These are phyloP conservation scores for Jasminum sambac DNA, from an alignment of 257 asterid genomes.

Conservation along the genomic window DNA sequence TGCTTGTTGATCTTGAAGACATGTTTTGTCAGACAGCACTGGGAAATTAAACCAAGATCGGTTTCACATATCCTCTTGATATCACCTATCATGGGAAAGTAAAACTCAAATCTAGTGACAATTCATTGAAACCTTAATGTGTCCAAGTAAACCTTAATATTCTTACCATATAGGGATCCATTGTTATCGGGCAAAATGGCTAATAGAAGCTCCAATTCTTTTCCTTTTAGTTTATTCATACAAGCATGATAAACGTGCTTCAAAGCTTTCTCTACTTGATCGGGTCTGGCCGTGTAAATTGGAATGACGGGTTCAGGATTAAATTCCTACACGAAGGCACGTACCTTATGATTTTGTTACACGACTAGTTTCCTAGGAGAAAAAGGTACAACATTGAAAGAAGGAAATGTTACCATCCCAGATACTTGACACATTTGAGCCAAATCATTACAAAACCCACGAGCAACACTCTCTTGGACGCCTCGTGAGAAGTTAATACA, in stretches of 20 bases:
- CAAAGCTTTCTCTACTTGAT: slow-evolving; percentile 94
- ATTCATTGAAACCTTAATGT: not conserved
- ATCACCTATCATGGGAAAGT: slow-evolving; percentile 56
- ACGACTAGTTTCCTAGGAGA: not conserved
- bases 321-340: slow-evolving; percentile 57
- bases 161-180: slow-evolving; percentile 88
- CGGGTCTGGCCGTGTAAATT: slow-evolving; percentile 79
- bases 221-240: slow-evolving; percentile 79
- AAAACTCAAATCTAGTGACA: not conserved
- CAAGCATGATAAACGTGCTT: slow-evolving; percentile 84
- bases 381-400: slow-evolving; percentile 8
- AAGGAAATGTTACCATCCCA: slow-evolving; percentile 68
- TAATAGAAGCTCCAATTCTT: slow-evolving; percentile 84
- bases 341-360: not conserved
- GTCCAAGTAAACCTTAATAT: not conserved
- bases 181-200: slow-evolving; percentile 95
- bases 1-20: slow-evolving; percentile 97
- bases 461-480: slow-evolving; percentile 95
- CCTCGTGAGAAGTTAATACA: slow-evolving; percentile 96
- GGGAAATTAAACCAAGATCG: slow-evolving; percentile 91
- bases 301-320: slow-evolving; percentile 88
- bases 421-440: slow-evolving; percentile 99
- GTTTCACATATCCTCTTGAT: slow-evolving; percentile 96
- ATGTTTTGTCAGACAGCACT: slow-evolving; percentile 93
- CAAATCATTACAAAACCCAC: slow-evolving; percentile 89